phyloP scores from a whole-genome alignment of 2,329 filamentous ascomycete species.

The Nemania serpens region DNA sequence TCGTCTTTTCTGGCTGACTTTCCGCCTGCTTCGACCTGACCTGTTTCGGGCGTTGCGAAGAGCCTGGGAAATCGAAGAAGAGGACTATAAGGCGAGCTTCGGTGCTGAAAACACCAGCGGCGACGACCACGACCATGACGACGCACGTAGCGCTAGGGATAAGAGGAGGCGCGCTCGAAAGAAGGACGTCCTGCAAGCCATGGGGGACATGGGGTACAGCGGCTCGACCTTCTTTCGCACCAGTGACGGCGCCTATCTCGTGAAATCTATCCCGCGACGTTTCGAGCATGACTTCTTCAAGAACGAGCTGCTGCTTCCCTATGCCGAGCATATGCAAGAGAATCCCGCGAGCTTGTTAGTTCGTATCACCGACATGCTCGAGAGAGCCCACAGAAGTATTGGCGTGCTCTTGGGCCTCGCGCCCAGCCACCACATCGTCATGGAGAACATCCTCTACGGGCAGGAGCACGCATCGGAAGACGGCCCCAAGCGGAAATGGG shows the following conservation, averaged over 20 bases:
- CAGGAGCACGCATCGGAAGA: conserved; percentile 50
- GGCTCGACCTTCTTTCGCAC: conserved; percentile 78
- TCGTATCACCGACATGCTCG: conserved; percentile 72
- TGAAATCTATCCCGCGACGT: conserved; percentile 71
- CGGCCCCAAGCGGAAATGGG: conserved; percentile 62
- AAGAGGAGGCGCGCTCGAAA: conserved; percentile 26
- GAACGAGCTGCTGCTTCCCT: conserved; percentile 67
- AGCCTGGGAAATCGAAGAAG: conserved; percentile 58
- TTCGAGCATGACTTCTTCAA: conserved; percentile 75
- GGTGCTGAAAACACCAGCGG: conserved; percentile 44
- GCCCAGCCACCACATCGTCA: conserved; percentile 74
- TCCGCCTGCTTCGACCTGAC: conserved; percentile 36
- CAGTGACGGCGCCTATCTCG: conserved; percentile 65
- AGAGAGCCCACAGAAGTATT: conserved; percentile 58
- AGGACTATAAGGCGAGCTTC: conserved; percentile 60
- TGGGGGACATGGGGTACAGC: conserved; percentile 74
- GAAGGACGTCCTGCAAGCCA: conserved; percentile 52
- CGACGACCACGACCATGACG: conserved; percentile 34
- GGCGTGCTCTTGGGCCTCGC: conserved; percentile 64
- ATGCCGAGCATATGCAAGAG: conserved; percentile 65
- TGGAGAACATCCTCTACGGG: conserved; percentile 75
- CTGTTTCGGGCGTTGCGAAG: conserved; percentile 51
- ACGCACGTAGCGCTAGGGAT: background rate
- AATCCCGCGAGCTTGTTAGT: conserved; percentile 67
- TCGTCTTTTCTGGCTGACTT: conserved; percentile 43